These are phyloP conservation scores for Podaxis pistillaris DNA, from an alignment of 768 basidiomycete genomes.

Conservation along the genomic window DNA sequence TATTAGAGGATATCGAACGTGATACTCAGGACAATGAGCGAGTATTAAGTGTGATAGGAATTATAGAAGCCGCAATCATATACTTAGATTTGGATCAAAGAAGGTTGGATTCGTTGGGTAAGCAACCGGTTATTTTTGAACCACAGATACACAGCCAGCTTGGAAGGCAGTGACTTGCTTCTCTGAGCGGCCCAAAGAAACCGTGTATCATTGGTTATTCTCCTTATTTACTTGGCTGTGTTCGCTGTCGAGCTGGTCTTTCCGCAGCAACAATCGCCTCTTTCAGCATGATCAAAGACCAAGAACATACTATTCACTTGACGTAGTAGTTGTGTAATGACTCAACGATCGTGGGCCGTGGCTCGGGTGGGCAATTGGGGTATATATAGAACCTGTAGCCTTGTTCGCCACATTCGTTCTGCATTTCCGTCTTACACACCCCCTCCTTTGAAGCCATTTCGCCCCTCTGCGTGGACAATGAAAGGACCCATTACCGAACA, in stretches of 20 bases:
- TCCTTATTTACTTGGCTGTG: neutral
- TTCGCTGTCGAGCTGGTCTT: neutral
- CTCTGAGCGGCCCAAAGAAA: neutral
- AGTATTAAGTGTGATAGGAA: neutral
- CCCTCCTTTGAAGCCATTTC: neutral
- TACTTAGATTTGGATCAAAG: neutral
- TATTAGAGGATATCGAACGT: conserved; percentile 2
- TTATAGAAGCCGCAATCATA: neutral
- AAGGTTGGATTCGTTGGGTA: neutral
- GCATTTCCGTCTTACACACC: neutral
- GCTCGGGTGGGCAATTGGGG: neutral
- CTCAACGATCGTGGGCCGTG: neutral
- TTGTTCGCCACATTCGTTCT: neutral
- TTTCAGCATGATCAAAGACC: neutral
- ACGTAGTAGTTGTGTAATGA: too few species aligned
- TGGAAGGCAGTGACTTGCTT: neutral
- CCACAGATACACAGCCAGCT: neutral
- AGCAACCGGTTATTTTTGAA: neutral
- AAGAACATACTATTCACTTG: too few species aligned
- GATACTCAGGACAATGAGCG: neutral
- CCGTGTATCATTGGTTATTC: neutral
- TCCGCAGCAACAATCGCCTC: neutral
- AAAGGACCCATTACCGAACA: neutral
- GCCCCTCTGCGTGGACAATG: neutral
- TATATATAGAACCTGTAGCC: neutral